Evolutionary conservation across 768 basidiomycete species (phyloP), one percentile per base, ranked within the genome.

Genomic region (Tulasnella sp.): DNA sequence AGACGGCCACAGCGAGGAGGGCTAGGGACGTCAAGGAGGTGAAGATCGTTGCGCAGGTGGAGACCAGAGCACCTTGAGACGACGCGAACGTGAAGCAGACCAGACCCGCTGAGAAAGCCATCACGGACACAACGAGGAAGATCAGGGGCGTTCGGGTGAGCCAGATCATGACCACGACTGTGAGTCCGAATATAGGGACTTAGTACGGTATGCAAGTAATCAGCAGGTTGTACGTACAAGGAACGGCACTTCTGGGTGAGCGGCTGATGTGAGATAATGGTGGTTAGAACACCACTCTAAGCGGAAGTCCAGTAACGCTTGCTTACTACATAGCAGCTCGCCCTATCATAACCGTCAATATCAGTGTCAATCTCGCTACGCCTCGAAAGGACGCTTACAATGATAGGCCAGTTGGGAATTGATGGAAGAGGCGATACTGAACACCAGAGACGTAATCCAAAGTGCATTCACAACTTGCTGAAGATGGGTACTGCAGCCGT

Each of bases 401-500:
- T 74, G 72, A 68, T 67, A 74, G 9, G 66, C 64, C 34, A 74
- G 42, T 35, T 74, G 73, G 34, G 74, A 75, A 52, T 74, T 74
- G 44, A 74, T 74, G 22, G 74, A 73, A 37, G 73, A 67, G 17
- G 74, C 74, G 29, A 74, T 40, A 41, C 62, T 65, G 52, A 74
- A 73, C 8, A 74, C 74, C 0, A 74, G 73, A 1, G 74, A 74
- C 26, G 42, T 52, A 11, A 74, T 66, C 74, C 74, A 74, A 19
- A 74, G 62, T 32, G 42, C 26, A 62, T 74, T 74, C 14, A 74
- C 74, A 19, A 72, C 34, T 19, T 64, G 62, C 22, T 47, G 35
- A 76, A 92, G 90, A 26, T 41, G 37, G 3, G 69, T 6, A 34
- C 22, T 70, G 40, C 26, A 16, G 19, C 19, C 14, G 44, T 11